Conservation (phyloP, 139 green algal genomes). For the Eudorina sp. region DNA sequence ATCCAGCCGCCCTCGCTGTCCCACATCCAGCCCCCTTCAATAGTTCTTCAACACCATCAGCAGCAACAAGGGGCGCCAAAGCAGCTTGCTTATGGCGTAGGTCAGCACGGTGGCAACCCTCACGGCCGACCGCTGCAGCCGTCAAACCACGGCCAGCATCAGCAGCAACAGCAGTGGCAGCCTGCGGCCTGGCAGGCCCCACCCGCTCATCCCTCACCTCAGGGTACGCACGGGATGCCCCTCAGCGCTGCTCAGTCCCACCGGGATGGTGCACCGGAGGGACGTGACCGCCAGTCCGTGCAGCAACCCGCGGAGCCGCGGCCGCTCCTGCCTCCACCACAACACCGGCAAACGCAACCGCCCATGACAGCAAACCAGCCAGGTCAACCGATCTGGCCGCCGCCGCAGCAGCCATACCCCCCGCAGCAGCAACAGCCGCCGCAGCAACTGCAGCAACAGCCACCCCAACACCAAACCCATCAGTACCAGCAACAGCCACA, state of each 20-base stretch:
- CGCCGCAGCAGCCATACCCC: neutral
- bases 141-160: neutral
- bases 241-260: no score
- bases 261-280: no score
- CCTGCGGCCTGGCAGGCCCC: no score
- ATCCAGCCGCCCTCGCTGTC: neutral
- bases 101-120: neutral
- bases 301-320: no score
- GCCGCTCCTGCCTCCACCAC: no score
- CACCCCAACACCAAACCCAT: neutral
- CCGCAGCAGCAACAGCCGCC: neutral
- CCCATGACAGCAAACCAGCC: neutral
- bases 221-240: no score
- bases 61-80: neutral
- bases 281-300: no score
- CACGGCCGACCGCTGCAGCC: neutral
- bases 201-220: no score
- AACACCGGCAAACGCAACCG: no score
- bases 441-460: neutral
- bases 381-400: neutral
- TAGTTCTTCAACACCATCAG: neutral
- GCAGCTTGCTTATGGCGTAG: neutral
- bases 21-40: neutral
- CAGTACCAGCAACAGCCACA: neutral
- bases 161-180: neutral